A percentile compares a stretch with the other conserved stretches of the same genome.
These are phyloP conservation scores for Bacidia rubella DNA, from an alignment of 495 filamentous ascomycete genomes.

Conservation along the genomic window DNA sequence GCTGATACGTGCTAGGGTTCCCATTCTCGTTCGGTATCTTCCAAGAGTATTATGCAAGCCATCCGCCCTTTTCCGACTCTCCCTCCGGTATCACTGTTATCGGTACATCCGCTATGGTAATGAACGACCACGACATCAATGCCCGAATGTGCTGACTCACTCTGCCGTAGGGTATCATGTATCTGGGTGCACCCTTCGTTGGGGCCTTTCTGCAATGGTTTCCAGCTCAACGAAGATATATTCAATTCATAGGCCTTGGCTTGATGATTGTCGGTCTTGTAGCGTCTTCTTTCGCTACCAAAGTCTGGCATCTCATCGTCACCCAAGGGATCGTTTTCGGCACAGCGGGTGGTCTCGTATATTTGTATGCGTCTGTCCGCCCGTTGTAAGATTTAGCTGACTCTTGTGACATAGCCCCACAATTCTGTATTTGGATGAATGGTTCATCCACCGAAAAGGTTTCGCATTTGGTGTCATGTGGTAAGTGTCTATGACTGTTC, in stretches of 20 bases:
- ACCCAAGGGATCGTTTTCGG: conserved; percentile 44
- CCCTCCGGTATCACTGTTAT: conserved; percentile 33
- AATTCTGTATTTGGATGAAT: conserved; percentile 42
- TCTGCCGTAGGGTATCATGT: conserved; percentile 34
- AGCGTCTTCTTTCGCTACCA: conserved; percentile 37
- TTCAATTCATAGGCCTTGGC: conserved; percentile 29
- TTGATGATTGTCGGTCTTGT: conserved; percentile 28
- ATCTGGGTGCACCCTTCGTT: conserved; percentile 39
- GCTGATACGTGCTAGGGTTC: no score
- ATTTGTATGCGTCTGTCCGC: neutral
- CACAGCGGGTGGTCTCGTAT: conserved; percentile 28
- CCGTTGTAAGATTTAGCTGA: neutral
- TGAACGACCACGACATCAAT: no score
- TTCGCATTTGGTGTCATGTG: conserved; percentile 43
- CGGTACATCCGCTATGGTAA: conserved; percentile 34
- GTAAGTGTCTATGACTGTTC: conserved; percentile 10
- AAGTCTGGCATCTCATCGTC: conserved; percentile 38
- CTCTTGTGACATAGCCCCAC: conserved; percentile 33
- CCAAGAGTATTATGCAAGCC: conserved; percentile 40
- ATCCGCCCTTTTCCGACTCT: conserved; percentile 29
- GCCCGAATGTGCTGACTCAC: neutral
- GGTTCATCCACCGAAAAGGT: conserved; percentile 41
- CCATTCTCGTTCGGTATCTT: conserved; percentile 50
- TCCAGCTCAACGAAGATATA: conserved; percentile 29
- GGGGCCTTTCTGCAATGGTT: conserved; percentile 37